Base-by-base conservation (phyloP, 768 basidiomycete genomes). In the Leccinum uliginosum region DNA sequence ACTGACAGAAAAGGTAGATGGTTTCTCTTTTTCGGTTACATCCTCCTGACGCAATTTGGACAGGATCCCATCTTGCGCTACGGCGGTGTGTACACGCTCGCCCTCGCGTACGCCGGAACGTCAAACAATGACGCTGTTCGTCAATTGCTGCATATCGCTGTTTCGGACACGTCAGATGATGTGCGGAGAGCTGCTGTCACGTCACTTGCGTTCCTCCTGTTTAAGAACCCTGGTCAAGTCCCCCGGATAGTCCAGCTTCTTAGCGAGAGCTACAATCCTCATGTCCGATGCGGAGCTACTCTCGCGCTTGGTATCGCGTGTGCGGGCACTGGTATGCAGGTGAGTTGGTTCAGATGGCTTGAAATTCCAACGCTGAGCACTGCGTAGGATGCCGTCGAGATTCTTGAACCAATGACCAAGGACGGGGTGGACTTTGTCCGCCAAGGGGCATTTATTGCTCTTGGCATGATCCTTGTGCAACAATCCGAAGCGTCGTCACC, bases 401-500 rank as follows among this genome's bases (percentile, higher is more conserved):
- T 99, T 60, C 76, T 99, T 60, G 93, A 98, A 71, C 97, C 97
- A 5, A 93, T 99, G 90, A 97, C 94, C 19, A 97, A 93, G 67
- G 97, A 99, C 63, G 86, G 94, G 23, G 91, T 98, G 46, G 97
- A 99, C 73, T 99, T 98, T 68, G 97, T 99, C 55, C 90, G 96
- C 15, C 97, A 99, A 74, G 96, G 96, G 12, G 97, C 97, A 2
- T 91, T 95, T 71, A 85, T 97, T 61, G 89, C 96, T 15, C 81
- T 98, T 50, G 92, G 96, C 26, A 96, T 98, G 93, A 85, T 99
- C 64, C 86, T 98, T 34, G 91, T 98, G 38, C 91, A 98, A 66
- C 96, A 98, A 65, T 93, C 93, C 43, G 95, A 98, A 67, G 87
- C 91, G 0, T 86, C 89, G 2, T 89, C 89, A 10, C 85, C 93